Evolutionary conservation across 2,329 filamentous ascomycete species (phyloP), one percentile per base, ranked within the genome.

Genomic region (Alternaria angustiovoidea): DNA sequence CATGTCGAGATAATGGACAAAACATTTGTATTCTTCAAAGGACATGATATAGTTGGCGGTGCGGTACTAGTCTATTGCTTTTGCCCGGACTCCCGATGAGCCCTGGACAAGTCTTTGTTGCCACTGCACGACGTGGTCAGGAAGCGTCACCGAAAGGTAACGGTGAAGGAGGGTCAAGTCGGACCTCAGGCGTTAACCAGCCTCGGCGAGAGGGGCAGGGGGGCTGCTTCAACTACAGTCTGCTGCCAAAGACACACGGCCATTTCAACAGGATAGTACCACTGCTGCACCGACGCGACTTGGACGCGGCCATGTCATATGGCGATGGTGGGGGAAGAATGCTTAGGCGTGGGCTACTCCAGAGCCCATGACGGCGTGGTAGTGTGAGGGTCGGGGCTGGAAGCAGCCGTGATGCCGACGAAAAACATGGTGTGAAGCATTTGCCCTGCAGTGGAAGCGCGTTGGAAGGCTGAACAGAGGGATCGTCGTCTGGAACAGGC

Each of bases 361-460:
- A 57, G 49, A 51, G 51, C 60, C 6, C 24, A 46, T 56, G 52
- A 38, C 38, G 44, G 34, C 16, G 18, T 28, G 56, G 51, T 46
- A 39, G 36, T 26, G 43, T 34, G 24, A 24, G 46, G 20, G 48
- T 60, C 58, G 58, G 58, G 34, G 41, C 16, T 57, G 41, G 34
- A 18, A 18, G 38, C 43, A 28, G 47, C 60, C 57, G 60, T 41
- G 57, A 56, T 41, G 52, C 60, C 60, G 60, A 62, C 28, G 11
- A 22, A 7, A 20, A 58, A 32, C 20, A 43, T 32, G 22, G 46
- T 36, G 20, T 42, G 28, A 26, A 48, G 54, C 30, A 22, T 8
- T 22, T 14, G 30, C 51, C 39, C 38, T 53, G 51, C 51, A 53
- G 51, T 44, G 20, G 12, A 54, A 44, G 51, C 32, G 42, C 34